Evolutionary conservation across 805 yeast genomes (phyloP), one percentile per base, ranked within the genome.

Genomic region (Yarrowia hollandica): DNA sequence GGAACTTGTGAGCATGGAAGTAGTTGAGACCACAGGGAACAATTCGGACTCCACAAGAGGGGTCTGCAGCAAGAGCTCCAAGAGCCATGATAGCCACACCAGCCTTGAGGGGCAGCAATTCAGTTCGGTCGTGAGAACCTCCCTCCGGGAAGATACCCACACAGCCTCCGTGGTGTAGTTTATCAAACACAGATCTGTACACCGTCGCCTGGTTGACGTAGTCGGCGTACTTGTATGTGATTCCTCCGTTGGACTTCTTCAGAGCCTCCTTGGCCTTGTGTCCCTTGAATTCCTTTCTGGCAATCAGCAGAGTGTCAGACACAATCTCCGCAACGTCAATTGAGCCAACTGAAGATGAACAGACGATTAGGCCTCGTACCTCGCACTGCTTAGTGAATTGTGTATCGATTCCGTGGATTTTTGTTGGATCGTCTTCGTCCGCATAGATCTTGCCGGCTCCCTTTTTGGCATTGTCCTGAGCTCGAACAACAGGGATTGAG

Each of bases 41-140:
- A 64, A 92, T 89, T 66, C 85, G 84, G 4, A 92, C 92, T 60
- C 85, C 84, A 61, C 87, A 83, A 42, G 81, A 79, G 0, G 94
- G 90, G 65, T 88, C 81, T 61, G 82, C 78, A 21, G 84, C 87
- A 83, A 91, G 82, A 9, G 98, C 94, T 8, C 98, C 99, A 26
- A 94, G 77, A 0, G 98, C 99, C 98, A 92, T 94, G 60, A 92
- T 87, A 2, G 97, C 97, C 8, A 94, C 97, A 63, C 99, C 99
- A 0, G 98, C 97, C 69, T 94, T 92, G 65, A 92, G 76, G 0
- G 99, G 99, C 54, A 92, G 77, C 65, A 92, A 73, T 63, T 90
- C 95, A 0, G 98, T 84, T 64, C 99, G 79, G 71, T 92, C 99
- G 68, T 92, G 99, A 11, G 97, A 90, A 1, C 99, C 99, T 61